Percentiles rank a stretch among this genome's conserved stretches.
Evolutionary conservation across 768 basidiomycete genomes (phyloP).

Genomic region (Trametes cubensis): DNA sequence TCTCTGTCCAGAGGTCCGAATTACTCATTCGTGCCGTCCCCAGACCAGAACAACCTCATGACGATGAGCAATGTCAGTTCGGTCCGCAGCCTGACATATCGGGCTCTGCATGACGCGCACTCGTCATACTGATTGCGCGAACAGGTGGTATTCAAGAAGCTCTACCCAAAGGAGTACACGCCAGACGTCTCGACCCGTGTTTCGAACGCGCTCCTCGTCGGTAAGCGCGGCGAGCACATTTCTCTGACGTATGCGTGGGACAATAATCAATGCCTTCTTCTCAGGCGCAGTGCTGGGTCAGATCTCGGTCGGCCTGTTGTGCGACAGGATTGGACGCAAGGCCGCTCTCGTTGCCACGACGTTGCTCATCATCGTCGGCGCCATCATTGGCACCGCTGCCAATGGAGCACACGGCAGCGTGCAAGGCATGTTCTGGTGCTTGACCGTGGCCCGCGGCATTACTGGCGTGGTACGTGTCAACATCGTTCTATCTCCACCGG

Average conservation of each 20-base stretch:
- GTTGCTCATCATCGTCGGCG: constrained; percentile 67
- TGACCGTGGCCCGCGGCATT: constrained; percentile 71
- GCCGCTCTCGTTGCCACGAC: constrained; percentile 74
- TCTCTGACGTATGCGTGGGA: neutral
- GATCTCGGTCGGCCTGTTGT: constrained; percentile 64
- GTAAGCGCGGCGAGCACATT: constrained; percentile 38
- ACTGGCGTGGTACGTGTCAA: constrained; percentile 57
- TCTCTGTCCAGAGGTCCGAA: neutral
- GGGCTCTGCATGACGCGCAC: neutral
- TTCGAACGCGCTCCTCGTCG: constrained; percentile 71
- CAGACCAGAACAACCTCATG: constrained; percentile 74
- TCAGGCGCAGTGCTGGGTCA: constrained; percentile 66
- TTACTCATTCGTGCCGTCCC: constrained; percentile 1
- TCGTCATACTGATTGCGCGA: constrained; percentile 3
- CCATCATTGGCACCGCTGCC: constrained; percentile 67
- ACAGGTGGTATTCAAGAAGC: constrained; percentile 64
- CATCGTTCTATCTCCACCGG: neutral
- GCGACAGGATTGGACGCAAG: constrained; percentile 75
- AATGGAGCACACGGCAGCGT: constrained; percentile 59
- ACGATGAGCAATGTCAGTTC: constrained; percentile 61
- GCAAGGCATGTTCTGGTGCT: constrained; percentile 70
- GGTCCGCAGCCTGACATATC: neutral
- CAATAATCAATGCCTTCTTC: constrained; percentile 13
- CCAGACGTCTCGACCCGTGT: constrained; percentile 64
- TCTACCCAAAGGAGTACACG: constrained; percentile 68